phyloP scores from a whole-genome alignment of 2,329 filamentous ascomycete genomes.

The Colletotrichum sp. region DNA sequence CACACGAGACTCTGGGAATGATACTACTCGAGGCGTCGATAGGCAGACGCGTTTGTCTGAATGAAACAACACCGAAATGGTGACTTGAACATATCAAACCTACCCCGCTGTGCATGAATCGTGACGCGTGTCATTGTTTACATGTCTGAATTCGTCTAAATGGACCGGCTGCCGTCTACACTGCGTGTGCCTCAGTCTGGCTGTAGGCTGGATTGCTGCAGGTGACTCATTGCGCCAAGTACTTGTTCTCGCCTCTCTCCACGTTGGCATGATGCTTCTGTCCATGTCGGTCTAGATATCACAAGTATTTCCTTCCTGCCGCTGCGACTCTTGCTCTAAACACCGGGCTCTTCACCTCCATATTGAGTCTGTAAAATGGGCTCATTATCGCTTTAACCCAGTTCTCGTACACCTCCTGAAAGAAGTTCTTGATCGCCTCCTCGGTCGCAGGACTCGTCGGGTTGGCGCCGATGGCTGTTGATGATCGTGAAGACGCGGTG shows the following conservation, averaged over 20 bases:
- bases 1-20: slow-evolving; percentile 23
- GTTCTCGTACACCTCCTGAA: slow-evolving; percentile 92
- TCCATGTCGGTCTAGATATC: slow-evolving; percentile 5
- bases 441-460: slow-evolving; percentile 90
- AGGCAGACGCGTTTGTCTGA: slow-evolving; percentile 24
- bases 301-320: slow-evolving; percentile 92
- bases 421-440: slow-evolving; percentile 94
- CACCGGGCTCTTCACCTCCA: slow-evolving; percentile 84
- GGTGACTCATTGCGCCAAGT: neutral
- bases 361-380: slow-evolving; percentile 89
- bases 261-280: neutral
- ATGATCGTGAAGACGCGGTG: slow-evolving; percentile 53
- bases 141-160: neutral
- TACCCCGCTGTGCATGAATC: neutral
- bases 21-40: slow-evolving; percentile 24
- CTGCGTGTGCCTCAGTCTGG: neutral
- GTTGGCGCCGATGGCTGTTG: slow-evolving; percentile 80
- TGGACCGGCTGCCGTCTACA: neutral
- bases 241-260: neutral
- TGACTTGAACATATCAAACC: slow-evolving; percentile 19
- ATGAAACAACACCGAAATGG: slow-evolving; percentile 24
- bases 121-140: slow-evolving; percentile 1
- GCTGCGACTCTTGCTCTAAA: slow-evolving; percentile 84
- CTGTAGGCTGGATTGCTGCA: too few species aligned
- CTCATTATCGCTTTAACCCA: slow-evolving; percentile 98